Base-by-base conservation (phyloP, 2,329 filamentous ascomycete genomes). In the Apiospora sp. region DNA sequence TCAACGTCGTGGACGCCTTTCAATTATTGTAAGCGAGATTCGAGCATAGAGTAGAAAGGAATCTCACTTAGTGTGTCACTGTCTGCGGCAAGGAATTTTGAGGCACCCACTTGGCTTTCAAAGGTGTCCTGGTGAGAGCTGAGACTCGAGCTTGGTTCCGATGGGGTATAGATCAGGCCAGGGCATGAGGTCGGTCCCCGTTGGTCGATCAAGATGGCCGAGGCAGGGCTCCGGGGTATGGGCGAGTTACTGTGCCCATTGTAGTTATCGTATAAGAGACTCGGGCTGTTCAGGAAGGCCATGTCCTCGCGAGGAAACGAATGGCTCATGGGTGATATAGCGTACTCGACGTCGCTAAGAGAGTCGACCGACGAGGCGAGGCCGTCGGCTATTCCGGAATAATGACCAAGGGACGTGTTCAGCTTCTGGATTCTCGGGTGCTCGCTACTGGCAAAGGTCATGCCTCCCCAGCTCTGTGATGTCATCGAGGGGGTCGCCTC, bases 301-400 rank as follows among this genome's bases (percentile, higher is more conserved):
- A 89, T 82, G 27, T 91, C 89, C 41, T 91, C 89, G 74, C 88
- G 79, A 1, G 82, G 82, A 74, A 86, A 88, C 1, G 86, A 83
- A 70, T 90, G 89, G 79, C 85, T 87, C 75, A 91, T 84, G 12
- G 88, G 81, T 74, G 86, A 86, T 83, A 90, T 74, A 81, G 77
- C 76, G 70, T 91, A 92, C 77, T 91, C 89, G 73, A 88, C 86
- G 37, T 92, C 90, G 78, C 88, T 91, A 71, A 92, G 84, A 2
- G 89, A 88, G 75, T 91, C 89, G 72, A 90, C 84, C 0, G 88
- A 88, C 0, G 87, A 86, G 0, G 88, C 87, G 43, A 90, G 69
- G 27, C 49, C 43, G 30, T 72, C 71, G 27, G 49, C 46, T 19
- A 71, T 54, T 12, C 71, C 43, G 2, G 73, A 69, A n/a, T 71